These are phyloP conservation scores for Cytospora leucostoma DNA, from an alignment of 2,329 filamentous ascomycete species.

Conservation along the genomic window DNA sequence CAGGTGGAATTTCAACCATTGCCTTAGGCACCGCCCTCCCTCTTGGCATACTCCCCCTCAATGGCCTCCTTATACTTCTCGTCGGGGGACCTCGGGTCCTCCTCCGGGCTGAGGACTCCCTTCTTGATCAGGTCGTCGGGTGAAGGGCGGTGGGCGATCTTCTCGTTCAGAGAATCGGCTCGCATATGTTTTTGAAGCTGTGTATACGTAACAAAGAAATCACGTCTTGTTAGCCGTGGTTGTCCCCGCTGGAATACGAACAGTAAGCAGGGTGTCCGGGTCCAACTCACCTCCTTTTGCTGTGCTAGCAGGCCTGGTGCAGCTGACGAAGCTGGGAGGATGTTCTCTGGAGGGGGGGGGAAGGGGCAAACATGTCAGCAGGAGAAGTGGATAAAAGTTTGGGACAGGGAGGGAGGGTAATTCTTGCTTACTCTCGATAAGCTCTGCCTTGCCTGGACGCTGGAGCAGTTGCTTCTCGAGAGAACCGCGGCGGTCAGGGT, in stretches of 20 bases:
- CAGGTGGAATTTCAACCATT: neutral
- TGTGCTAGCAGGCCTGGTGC: constrained; percentile 78
- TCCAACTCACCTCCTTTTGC: constrained; percentile 66
- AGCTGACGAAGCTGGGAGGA: constrained; percentile 75
- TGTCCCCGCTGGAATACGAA: constrained; percentile 3
- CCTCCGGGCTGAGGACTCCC: constrained; percentile 66
- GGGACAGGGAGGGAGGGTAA: neutral
- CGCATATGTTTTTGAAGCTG: constrained; percentile 84
- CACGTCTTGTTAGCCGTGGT: neutral
- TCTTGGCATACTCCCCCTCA: constrained; percentile 64
- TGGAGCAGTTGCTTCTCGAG: constrained; percentile 72
- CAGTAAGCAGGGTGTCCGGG: neutral
- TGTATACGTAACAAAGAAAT: neutral
- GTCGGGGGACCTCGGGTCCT: constrained; percentile 62
- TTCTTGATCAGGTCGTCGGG: constrained; percentile 76
- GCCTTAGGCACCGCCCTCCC: constrained; percentile 59
- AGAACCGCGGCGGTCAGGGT: constrained; percentile 63
- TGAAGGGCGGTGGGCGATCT: constrained; percentile 74
- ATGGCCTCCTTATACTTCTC: constrained; percentile 62
- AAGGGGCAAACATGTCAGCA: constrained; percentile 20
- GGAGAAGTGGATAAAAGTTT: neutral
- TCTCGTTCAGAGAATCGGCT: constrained; percentile 82
- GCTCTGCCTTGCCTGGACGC: constrained; percentile 72
- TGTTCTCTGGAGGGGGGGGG: constrained; percentile 64
- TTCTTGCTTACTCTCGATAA: constrained; percentile 71